These are phyloP conservation scores for Mytilinidion resinicola DNA, from an alignment of 495 filamentous ascomycete genomes.

Conservation along the genomic window DNA sequence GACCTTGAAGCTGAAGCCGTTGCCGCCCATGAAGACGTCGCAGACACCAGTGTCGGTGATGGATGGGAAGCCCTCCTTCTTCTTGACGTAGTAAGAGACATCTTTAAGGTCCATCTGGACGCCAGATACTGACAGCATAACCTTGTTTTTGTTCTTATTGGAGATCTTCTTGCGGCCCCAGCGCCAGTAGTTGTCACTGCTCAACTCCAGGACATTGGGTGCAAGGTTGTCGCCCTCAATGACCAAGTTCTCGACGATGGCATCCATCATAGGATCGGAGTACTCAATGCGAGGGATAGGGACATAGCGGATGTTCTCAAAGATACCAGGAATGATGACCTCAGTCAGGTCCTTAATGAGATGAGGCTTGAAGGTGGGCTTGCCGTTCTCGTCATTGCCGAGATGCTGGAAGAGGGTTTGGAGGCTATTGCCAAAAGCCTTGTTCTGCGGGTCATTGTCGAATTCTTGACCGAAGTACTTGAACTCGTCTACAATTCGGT, in stretches of 20 bases:
- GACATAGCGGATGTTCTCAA: slow-evolving; percentile 86
- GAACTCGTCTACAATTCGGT: slow-evolving; percentile 80
- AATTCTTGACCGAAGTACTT: slow-evolving; percentile 88
- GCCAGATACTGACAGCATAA: slow-evolving; percentile 78
- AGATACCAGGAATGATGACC: slow-evolving; percentile 75
- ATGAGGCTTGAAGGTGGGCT: slow-evolving; percentile 84
- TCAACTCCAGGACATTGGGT: slow-evolving; percentile 88
- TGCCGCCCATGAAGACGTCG: slow-evolving; percentile 83
- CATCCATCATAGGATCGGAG: slow-evolving; percentile 76
- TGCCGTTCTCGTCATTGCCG: slow-evolving; percentile 76
- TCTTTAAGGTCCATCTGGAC: slow-evolving; percentile 83
- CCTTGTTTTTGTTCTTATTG: slow-evolving; percentile 74
- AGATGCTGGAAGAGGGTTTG: slow-evolving; percentile 84
- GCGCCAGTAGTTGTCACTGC: slow-evolving; percentile 89
- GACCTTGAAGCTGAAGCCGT: slow-evolving; percentile 87
- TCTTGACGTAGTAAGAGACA: slow-evolving; percentile 91
- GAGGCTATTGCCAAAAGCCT: slow-evolving; percentile 64
- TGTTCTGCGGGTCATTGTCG: slow-evolving; percentile 79
- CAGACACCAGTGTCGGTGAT: slow-evolving; percentile 84
- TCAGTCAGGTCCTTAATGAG: slow-evolving; percentile 82
- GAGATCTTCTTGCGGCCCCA: slow-evolving; percentile 82
- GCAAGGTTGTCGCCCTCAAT: slow-evolving; percentile 96
- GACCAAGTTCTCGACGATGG: slow-evolving; percentile 86
- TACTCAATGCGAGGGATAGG: slow-evolving; percentile 94
- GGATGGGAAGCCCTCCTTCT: slow-evolving; percentile 90